phyloP scores from a whole-genome alignment of 495 filamentous ascomycete genomes.

The Astrothelium subdiscretum region DNA sequence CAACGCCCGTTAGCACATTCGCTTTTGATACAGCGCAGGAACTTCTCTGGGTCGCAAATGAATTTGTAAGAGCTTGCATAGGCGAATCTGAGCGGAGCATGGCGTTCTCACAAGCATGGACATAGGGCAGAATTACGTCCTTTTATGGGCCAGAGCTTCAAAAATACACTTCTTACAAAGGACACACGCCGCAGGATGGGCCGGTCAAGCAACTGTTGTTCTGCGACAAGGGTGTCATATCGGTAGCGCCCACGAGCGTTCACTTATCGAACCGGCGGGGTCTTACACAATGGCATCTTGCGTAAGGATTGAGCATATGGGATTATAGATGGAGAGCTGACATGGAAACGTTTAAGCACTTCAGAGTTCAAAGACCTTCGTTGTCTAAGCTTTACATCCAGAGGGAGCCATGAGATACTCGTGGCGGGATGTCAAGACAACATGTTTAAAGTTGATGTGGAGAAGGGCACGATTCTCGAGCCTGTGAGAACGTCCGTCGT shows the following conservation, averaged over 20 bases:
- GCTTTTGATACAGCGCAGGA: constrained; percentile 83
- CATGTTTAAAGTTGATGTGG: constrained; percentile 85
- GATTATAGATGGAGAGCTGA: constrained; percentile 4
- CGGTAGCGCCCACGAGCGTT: constrained; percentile 61
- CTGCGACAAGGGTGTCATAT: constrained; percentile 75
- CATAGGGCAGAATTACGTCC: constrained; percentile 69
- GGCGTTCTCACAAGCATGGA: neutral
- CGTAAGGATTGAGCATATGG: constrained; percentile 31
- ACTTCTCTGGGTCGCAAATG: constrained; percentile 83
- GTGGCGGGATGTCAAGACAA: constrained; percentile 73
- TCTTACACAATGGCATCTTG: constrained; percentile 73
- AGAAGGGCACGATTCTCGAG: constrained; percentile 69
- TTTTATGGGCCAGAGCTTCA: constrained; percentile 75
- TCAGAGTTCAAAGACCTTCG: constrained; percentile 69
- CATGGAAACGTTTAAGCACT: constrained; percentile 35
- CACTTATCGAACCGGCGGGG: constrained; percentile 79
- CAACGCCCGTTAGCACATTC: constrained; percentile 57
- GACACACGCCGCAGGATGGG: constrained; percentile 54
- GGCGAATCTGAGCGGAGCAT: neutral
- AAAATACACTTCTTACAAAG: constrained; percentile 65
- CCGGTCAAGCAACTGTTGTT: constrained; percentile 70
- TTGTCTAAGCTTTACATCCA: constrained; percentile 90
- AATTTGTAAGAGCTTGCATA: constrained; percentile 49
- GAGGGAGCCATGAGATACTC: constrained; percentile 66
- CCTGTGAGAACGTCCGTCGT: constrained; percentile 33